Evolutionary conservation across 2,329 filamentous ascomycete genomes (phyloP), one percentile per base, ranked within the genome.

Genomic region (Aspergillus niger): DNA sequence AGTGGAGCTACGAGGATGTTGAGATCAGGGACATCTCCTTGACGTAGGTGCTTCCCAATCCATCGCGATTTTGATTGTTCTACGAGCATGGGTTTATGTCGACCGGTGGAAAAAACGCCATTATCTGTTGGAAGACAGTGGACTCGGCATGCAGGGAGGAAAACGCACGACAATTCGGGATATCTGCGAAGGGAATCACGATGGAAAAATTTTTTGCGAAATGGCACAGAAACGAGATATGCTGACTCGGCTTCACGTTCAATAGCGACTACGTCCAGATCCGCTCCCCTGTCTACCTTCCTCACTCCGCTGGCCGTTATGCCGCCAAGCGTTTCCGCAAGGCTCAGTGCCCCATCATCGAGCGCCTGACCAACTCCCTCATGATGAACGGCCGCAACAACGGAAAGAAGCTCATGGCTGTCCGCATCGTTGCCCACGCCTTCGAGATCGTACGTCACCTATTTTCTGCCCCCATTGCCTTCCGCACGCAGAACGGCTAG

Each of bases 341-440:
- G 90, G 95, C 96, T 81, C 96, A 98, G 89, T 99, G 95, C 91
- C 95, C 95, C 77, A 98, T 99, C 89, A 97, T 99, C 80, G 95
- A 99, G 91, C 94, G 95, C 82, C 90, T 99, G 76, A 99, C 95
- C 88, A 99, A 99, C 91, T 98, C 95, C 64, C 90, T 99, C 81
- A 99, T 99, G 96, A 98, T 98, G 94, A 97, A 99, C 90, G 95
- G 95, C 84, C 95, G 95, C 85, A 99, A 99, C 91, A 99, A 97
- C 91, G 95, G 95, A 84, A 99, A 99, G 91, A 99, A 99, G 92
- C 89, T 98, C 80, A 97, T 96, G 93, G 96, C 95, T 80, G 94
- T 98, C 82, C 92, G 95, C 84, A 99, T 99, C 75, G 93, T 99
- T 77, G 93, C 93, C 74, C 95, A 99, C 87, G 84, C 94, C 76